These are phyloP conservation scores for Chlorella vulgaris DNA, from an alignment of 139 green algal species.

Conservation along the genomic window DNA sequence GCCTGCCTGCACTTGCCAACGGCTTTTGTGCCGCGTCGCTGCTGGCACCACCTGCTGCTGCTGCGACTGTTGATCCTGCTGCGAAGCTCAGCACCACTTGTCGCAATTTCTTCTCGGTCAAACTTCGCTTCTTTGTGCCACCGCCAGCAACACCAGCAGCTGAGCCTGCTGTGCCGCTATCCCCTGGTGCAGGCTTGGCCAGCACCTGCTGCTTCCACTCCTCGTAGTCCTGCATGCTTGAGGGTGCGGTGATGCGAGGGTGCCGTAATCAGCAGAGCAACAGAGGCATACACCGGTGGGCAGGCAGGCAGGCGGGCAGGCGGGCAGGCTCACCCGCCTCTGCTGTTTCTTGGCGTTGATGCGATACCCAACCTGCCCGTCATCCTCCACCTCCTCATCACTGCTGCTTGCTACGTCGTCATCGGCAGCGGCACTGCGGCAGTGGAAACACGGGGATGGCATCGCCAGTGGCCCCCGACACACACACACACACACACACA, in stretches of 20 bases:
- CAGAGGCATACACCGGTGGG: too few relatives aligned
- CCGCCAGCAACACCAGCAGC: neutral
- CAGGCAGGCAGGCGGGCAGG: too few relatives aligned
- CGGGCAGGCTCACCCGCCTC: conserved; percentile 20
- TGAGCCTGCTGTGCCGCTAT: neutral
- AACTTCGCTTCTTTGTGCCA: neutral
- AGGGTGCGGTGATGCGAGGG: too few relatives aligned
- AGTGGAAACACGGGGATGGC: neutral
- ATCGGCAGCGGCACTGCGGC: conserved; percentile 11
- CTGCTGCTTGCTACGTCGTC: conserved; percentile 22
- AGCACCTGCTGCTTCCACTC: neutral
- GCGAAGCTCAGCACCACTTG: conserved; percentile 21
- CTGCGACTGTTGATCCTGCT: neutral
- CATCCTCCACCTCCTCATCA: conserved; percentile 32
- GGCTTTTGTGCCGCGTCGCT: neutral
- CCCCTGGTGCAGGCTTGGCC: neutral
- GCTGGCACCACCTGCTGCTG: neutral
- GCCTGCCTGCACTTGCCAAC: neutral
- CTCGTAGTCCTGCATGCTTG: neutral
- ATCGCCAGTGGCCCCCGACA: neutral
- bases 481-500: too few relatives aligned
- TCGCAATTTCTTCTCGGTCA: conserved; percentile 21
- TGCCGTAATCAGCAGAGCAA: too few relatives aligned
- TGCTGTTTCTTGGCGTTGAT: conserved; percentile 22
- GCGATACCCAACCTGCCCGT: conserved; percentile 3